Conservation (phyloP, 768 basidiomycete species). For the Leccinum sublutescens region DNA sequence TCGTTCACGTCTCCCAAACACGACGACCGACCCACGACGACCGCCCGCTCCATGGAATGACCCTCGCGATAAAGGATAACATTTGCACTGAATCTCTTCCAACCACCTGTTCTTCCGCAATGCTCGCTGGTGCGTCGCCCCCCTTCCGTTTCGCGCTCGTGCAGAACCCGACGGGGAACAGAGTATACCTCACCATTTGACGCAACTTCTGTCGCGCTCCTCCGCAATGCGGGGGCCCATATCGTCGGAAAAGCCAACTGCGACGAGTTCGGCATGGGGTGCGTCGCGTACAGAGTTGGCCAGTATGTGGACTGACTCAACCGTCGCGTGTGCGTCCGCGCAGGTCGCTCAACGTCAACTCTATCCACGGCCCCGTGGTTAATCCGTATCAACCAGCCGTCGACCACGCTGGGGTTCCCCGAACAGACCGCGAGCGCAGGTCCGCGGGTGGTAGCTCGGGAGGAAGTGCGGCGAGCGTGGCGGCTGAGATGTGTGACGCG, state of each 20-base stretch:
- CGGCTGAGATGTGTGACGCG: slow-evolving; percentile 80
- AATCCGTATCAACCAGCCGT: slow-evolving; percentile 59
- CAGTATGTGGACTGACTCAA: not conserved
- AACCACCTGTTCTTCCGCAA: slow-evolving; percentile 76
- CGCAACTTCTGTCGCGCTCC: slow-evolving; percentile 73
- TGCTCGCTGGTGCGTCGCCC: slow-evolving; percentile 56
- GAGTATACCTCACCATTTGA: slow-evolving; percentile 80
- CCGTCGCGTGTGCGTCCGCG: not conserved
- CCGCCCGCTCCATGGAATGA: slow-evolving; percentile 39
- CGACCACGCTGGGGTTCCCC: slow-evolving; percentile 12
- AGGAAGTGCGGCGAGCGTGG: slow-evolving; percentile 92
- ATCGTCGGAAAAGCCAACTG: slow-evolving; percentile 91
- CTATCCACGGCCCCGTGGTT: slow-evolving; percentile 73
- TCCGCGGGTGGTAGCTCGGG: slow-evolving; percentile 94
- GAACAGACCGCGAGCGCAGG: slow-evolving; percentile 40
- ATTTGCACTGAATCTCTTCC: slow-evolving; percentile 67
- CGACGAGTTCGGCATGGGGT: slow-evolving; percentile 99
- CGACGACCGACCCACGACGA: slow-evolving; percentile 1
- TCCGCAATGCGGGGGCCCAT: slow-evolving; percentile 60
- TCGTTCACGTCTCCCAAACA: slow-evolving; percentile 37
- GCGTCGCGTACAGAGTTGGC: slow-evolving; percentile 25
- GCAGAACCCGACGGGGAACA: slow-evolving; percentile 29
- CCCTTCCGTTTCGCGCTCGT: not conserved
- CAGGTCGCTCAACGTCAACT: slow-evolving; percentile 77
- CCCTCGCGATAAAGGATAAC: slow-evolving; percentile 83